Conservation (phyloP, 2,329 filamentous ascomycete species). For the Ascochyta rabiei region DNA sequence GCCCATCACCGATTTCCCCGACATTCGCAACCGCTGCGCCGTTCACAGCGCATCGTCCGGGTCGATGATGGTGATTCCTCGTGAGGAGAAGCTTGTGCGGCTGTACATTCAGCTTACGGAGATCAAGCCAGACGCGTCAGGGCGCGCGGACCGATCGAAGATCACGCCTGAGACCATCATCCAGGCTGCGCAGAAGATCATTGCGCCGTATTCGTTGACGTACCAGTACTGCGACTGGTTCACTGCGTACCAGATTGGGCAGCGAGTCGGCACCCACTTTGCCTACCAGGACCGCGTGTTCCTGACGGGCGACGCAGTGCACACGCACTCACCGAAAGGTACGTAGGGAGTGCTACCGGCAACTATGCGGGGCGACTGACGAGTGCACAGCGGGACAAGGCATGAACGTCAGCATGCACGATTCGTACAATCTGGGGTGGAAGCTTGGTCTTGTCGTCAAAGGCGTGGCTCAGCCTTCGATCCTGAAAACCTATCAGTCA, state of each 20-base stretch:
- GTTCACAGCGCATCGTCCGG: conserved; percentile 64
- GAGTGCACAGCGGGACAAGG: conserved; percentile 33
- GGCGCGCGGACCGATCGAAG: conserved; percentile 62
- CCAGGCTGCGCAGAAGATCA: conserved; percentile 66
- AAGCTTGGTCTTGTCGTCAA: conserved; percentile 60
- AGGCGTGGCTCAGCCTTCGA: conserved; percentile 45
- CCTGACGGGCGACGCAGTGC: conserved; percentile 70
- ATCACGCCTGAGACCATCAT: conserved; percentile 70
- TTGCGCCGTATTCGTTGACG: conserved; percentile 69
- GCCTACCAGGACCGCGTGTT: conserved; percentile 66
- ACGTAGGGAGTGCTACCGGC: conserved; percentile 53
- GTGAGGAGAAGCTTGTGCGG: conserved; percentile 67
- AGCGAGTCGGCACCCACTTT: conserved; percentile 66
- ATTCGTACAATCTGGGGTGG: conserved; percentile 65
- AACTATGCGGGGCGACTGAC: too few species aligned
- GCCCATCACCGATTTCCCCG: conserved; percentile 63
- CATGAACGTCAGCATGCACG: conserved; percentile 76
- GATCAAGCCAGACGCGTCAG: conserved; percentile 52
- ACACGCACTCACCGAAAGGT: conserved; percentile 65
- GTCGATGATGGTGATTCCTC: conserved; percentile 68
- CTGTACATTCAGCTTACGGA: conserved; percentile 68
- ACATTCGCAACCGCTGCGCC: conserved; percentile 64
- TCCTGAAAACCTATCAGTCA: conserved; percentile 59
- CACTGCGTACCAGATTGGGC: conserved; percentile 71
- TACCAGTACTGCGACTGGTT: conserved; percentile 72